Percentiles rank a stretch among this genome's conserved stretches.
Evolutionary conservation across 2,329 filamentous ascomycete genomes (phyloP).

Genomic region (Cyphellophora attinorum): DNA sequence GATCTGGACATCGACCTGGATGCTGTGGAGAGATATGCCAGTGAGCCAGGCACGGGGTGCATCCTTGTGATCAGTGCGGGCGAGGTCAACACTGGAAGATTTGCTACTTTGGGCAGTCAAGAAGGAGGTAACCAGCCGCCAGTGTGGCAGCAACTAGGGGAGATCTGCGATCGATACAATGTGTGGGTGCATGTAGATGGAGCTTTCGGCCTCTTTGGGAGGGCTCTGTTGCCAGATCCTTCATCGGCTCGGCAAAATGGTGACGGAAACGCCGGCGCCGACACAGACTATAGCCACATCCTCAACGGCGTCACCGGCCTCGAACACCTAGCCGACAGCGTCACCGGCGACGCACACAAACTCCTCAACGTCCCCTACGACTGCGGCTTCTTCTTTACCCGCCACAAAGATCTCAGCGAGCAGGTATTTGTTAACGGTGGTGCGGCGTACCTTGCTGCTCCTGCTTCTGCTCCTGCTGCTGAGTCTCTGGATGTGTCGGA

Average conservation of each 20-base stretch:
- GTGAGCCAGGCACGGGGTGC: conserved; percentile 46
- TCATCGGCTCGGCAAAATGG: background rate
- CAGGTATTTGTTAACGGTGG: conserved; percentile 73
- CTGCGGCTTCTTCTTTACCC: conserved; percentile 78
- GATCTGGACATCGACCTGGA: conserved; percentile 63
- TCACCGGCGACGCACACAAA: conserved; percentile 81
- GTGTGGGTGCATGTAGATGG: conserved; percentile 89
- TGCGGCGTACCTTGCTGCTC: conserved; percentile 54
- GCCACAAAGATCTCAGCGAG: conserved; percentile 46
- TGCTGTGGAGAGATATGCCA: conserved; percentile 52
- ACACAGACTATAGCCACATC: conserved; percentile 46
- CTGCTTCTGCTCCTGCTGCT: conserved; percentile 31
- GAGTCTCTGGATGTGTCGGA: too few species aligned
- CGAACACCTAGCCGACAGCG: conserved; percentile 77
- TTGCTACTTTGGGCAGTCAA: conserved; percentile 51
- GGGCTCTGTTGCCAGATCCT: conserved; percentile 48
- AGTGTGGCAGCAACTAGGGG: conserved; percentile 51
- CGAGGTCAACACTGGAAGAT: conserved; percentile 84
- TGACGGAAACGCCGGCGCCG: conserved; percentile 4
- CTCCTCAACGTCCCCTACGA: conserved; percentile 94
- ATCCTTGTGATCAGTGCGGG: conserved; percentile 76
- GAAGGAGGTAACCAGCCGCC: conserved; percentile 31
- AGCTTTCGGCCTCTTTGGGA: conserved; percentile 77
- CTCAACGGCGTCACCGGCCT: conserved; percentile 51
- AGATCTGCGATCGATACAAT: conserved; percentile 60